These are phyloP conservation scores for Petrea volubilis DNA, from an alignment of 257 asterid genomes.

Conservation along the genomic window DNA sequence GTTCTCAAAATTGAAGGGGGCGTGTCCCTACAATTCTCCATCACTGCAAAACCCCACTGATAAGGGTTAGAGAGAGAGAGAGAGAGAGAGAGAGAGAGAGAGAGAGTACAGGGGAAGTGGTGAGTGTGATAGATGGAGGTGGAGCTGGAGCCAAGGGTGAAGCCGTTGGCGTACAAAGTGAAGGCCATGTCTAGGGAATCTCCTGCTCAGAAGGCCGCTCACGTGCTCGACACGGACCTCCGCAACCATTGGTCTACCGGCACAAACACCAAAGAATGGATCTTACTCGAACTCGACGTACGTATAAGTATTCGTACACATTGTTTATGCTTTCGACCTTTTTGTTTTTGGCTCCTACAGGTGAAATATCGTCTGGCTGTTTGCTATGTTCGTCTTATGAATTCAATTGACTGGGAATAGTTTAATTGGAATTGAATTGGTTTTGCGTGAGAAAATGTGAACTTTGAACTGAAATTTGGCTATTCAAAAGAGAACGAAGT, in stretches of 20 bases:
- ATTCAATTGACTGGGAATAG: conserved; percentile 9
- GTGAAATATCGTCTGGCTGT: not conserved
- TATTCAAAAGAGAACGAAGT: not conserved
- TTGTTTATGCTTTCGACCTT: conserved; percentile 1
- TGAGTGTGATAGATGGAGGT: conserved; percentile 59
- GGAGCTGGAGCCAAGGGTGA: conserved; percentile 92
- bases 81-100: not conserved
- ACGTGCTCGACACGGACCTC: conserved; percentile 88
- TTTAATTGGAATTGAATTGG: conserved; percentile 16
- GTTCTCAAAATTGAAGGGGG: conserved; percentile 10
- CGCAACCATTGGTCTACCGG: conserved; percentile 97
- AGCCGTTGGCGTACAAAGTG: conserved; percentile 79
- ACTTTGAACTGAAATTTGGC: conserved; percentile 7
- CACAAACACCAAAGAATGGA: conserved; percentile 97
- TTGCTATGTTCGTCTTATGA: not conserved
- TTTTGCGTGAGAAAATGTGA: conserved; percentile 10
- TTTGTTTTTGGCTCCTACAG: not conserved
- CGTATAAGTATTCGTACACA: conserved; percentile 16
- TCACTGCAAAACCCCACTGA: conserved; percentile 15
- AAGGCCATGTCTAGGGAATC: conserved; percentile 92
- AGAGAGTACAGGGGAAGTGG: not conserved
- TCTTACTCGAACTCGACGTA: conserved; percentile 95
- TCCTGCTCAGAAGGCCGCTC: conserved; percentile 82
- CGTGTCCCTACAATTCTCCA: conserved; percentile 10
- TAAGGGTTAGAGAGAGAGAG: not conserved